Evolutionary conservation across 768 basidiomycete genomes (phyloP), one percentile per base, ranked within the genome.

Genomic region (Xerocomellus amylosporus): DNA sequence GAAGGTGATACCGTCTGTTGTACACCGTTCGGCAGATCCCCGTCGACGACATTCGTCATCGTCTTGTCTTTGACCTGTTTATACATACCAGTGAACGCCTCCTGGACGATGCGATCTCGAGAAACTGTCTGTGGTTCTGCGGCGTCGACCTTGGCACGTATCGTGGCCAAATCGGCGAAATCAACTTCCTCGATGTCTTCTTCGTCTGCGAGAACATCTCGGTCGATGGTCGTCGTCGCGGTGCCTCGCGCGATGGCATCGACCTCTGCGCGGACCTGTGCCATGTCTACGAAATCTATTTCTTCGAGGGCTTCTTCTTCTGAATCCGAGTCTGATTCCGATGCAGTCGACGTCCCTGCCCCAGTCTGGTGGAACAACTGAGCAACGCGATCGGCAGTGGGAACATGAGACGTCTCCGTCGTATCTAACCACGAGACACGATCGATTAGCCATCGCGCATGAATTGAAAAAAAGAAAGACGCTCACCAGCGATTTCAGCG

Each of bases 321-420:
- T 17, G 69, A 68, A 24, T 68, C 73, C 0, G 70, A 68, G 28
- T 60, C 58, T 30, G 52, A 60, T 48, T 42, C 52, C 52, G 55
- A 47, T 20, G 15, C 20, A 59, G 62, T 4, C 17, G 8, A 37
- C 6, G n/a, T 30, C 64, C 51, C 60, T 60, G 53, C 59, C 9
- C 69, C 76, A 62, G 51, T 61, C 15, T 71, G 75, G 55, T 78
- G 80, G 72, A 91, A 90, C 2, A 91, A 76, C 2, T 76, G 81
- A 28, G 79, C 72, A 24, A 92, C 81, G 10, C 74, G 77, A n/a
- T 86, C 80, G 0, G 88, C 87, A 5, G 88, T 91, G 7, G 90
- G 88, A 5, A 81, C 75, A 68, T 83, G 79, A 43, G 77, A 81
- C 40, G 76, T 60, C 48, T 82, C 79, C 20, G 73, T 83, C 80